phyloP scores from a whole-genome alignment of 129 eudicot genomes.

The Deinandra increscens region DNA sequence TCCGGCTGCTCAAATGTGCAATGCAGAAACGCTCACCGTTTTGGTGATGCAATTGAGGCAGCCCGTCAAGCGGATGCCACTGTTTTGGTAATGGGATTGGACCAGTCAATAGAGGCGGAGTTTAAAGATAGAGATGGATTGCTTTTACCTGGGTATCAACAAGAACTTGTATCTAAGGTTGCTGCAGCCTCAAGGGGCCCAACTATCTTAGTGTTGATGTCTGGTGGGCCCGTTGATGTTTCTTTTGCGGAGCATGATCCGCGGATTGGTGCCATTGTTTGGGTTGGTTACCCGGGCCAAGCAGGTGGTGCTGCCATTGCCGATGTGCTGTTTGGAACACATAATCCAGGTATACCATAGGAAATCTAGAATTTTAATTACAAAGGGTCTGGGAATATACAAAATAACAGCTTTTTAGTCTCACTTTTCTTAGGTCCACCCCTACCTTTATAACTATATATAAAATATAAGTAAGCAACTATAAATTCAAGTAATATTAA shows the following conservation, averaged over 20 bases:
- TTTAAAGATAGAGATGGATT: conserved; percentile 61
- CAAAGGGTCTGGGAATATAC: neutral
- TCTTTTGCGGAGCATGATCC: conserved; percentile 67
- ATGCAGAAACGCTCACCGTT: conserved; percentile 43
- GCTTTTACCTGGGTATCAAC: conserved; percentile 69
- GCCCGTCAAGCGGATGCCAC: conserved; percentile 76
- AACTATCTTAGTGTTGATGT: conserved; percentile 56
- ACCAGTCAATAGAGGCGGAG: conserved; percentile 82
- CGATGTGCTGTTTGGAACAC: conserved; percentile 65
- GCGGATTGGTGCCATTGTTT: conserved; percentile 49
- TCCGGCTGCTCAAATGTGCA: conserved; percentile 63
- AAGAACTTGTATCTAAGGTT: conserved; percentile 66
- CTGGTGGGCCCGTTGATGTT: conserved; percentile 74
- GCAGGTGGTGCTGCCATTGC: conserved; percentile 87
- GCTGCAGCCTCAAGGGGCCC: conserved; percentile 72
- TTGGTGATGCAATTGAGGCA: conserved; percentile 62
- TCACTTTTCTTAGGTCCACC: neutral
- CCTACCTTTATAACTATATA: neutral
- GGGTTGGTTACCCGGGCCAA: conserved; percentile 93
- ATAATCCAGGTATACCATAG: conserved; percentile 56
- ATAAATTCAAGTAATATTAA: neutral
- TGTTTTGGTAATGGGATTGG: conserved; percentile 69
- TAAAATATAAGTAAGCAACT: neutral
- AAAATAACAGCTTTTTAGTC: neutral
- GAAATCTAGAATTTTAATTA: neutral